These are phyloP conservation scores for Naganishia liquefaciens DNA, from an alignment of 1,284 basidiomycete species.

Conservation along the genomic window DNA sequence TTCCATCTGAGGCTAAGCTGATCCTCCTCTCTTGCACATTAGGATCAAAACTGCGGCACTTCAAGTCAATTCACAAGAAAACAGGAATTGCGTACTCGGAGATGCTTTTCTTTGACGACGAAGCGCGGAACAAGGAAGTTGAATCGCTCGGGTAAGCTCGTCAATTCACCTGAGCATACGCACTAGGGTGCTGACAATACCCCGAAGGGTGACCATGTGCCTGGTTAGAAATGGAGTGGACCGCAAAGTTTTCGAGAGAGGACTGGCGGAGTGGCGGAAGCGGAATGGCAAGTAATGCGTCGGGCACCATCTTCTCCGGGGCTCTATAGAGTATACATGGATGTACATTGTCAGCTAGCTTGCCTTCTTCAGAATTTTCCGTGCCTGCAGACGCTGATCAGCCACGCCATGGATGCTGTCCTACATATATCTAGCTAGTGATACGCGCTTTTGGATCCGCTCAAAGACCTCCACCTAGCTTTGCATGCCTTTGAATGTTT, in stretches of 20 bases:
- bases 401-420: background rate
- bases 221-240: constrained; percentile 31
- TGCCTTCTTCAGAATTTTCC: no score
- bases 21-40: constrained; percentile 9
- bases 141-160: constrained; percentile 61
- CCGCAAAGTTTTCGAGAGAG: constrained; percentile 28
- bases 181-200: no score
- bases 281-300: constrained; percentile 14
- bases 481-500: background rate
- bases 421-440: no score
- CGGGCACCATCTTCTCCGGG: no score
- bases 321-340: background rate
- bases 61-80: constrained; percentile 67
- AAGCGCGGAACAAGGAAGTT: constrained; percentile 72
- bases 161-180: no score
- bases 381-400: no score
- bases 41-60: constrained; percentile 82
- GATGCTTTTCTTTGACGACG: constrained; percentile 89
- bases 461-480: background rate
- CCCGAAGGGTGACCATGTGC: constrained; percentile 32
- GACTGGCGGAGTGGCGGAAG: constrained; percentile 32
- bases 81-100: constrained; percentile 79
- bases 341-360: no score
- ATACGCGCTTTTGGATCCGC: no score
- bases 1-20: constrained; percentile 8